phyloP scores from a whole-genome alignment of 116 monocot genomes.

The Zostera marina region DNA sequence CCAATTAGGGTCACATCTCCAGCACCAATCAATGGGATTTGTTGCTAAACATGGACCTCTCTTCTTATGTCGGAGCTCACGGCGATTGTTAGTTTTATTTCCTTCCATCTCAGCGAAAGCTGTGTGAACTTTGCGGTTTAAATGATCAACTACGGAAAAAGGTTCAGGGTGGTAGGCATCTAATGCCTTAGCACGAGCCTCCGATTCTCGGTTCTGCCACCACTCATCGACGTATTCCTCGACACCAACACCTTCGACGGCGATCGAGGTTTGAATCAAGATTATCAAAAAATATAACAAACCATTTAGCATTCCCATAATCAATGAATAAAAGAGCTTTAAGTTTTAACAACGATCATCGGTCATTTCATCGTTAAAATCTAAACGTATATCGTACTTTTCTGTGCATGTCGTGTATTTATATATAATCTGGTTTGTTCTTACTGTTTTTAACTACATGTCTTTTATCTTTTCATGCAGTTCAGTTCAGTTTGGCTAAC shows the following conservation, averaged over 20 bases:
- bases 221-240: slow-evolving; percentile 39
- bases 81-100: too few relatives aligned
- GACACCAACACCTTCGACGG: slow-evolving; percentile 11
- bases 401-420: too few relatives aligned
- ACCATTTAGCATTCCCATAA: background rate
- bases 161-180: slow-evolving; percentile 34
- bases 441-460: too few relatives aligned
- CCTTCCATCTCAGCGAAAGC: too few relatives aligned
- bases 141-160: slow-evolving; percentile 11
- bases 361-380: background rate
- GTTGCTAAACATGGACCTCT: slow-evolving; percentile 31
- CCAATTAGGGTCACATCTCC: slow-evolving; percentile 69
- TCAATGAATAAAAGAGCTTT: background rate
- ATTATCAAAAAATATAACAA: background rate
- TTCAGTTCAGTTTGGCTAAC: too few relatives aligned
- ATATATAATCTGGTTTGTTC: too few relatives aligned
- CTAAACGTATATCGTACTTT: too few relatives aligned
- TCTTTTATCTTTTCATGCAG: too few relatives aligned
- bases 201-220: slow-evolving; percentile 31
- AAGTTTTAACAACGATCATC: background rate
- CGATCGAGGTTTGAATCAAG: background rate
- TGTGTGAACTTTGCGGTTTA: slow-evolving; percentile 16
- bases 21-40: slow-evolving; percentile 90
- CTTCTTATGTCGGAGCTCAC: slow-evolving; percentile 5
- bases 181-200: slow-evolving; percentile 16